phyloP scores from a whole-genome alignment of 768 basidiomycete species.

The Pholiota microspora region DNA sequence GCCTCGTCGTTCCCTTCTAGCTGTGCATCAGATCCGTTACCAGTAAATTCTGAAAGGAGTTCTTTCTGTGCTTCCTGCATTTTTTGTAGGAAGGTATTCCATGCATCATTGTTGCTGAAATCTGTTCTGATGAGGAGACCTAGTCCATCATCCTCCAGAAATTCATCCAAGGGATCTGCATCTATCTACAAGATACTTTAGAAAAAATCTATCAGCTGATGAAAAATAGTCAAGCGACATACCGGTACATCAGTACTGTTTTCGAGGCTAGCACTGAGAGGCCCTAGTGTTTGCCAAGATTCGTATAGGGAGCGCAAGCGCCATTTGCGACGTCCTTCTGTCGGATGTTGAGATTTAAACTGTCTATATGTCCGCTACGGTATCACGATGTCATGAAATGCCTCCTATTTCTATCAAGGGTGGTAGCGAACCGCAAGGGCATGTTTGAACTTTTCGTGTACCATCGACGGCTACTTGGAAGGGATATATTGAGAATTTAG shows the following conservation, averaged over 20 bases:
- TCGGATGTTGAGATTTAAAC: constrained; percentile 42
- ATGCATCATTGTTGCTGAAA: constrained; percentile 64
- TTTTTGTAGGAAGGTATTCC: constrained; percentile 50
- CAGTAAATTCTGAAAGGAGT: constrained; percentile 29
- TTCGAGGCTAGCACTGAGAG: background rate
- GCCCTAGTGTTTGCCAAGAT: constrained; percentile 39
- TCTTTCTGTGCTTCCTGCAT: constrained; percentile 61
- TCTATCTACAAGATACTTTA: constrained; percentile 25
- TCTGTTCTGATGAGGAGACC: constrained; percentile 76
- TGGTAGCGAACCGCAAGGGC: constrained; percentile 19
- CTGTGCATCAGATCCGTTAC: constrained; percentile 4
- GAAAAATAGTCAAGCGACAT: too few species aligned
- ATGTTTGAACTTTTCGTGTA: constrained; percentile 18
- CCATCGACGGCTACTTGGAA: constrained; percentile 6
- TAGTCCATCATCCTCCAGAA: constrained; percentile 45
- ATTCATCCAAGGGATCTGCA: constrained; percentile 52
- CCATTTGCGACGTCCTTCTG: constrained; percentile 58
- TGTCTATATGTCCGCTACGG: constrained; percentile 34
- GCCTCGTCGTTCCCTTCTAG: background rate
- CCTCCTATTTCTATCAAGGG: constrained; percentile 6
- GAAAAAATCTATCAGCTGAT: background rate
- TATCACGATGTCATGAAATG: constrained; percentile 9
- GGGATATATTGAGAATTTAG: background rate
- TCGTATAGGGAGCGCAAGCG: constrained; percentile 48
- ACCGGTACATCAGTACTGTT: constrained; percentile 15